These are phyloP conservation scores for Mitragyna speciosa DNA, from an alignment of 257 asterid species.

Conservation along the genomic window DNA sequence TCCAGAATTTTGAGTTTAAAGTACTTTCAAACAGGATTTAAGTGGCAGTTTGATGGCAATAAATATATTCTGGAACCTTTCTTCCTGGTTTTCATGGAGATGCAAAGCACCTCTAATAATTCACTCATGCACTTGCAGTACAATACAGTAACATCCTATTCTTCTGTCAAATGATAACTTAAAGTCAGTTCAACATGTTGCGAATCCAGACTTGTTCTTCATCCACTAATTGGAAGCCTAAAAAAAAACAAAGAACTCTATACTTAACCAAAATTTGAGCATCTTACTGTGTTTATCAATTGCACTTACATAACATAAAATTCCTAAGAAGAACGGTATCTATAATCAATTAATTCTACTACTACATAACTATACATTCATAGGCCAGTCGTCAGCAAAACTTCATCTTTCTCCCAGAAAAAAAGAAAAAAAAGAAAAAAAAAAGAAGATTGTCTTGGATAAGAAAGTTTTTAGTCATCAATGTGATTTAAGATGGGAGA, in stretches of 20 bases:
- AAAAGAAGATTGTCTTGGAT: too few relatives aligned
- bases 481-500: neutral
- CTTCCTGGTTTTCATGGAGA: slow-evolving; percentile 9
- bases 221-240: neutral
- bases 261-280: neutral
- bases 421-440: too few relatives aligned
- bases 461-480: neutral
- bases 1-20: neutral
- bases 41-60: neutral
- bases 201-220: slow-evolving; percentile 1
- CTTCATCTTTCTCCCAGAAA: neutral
- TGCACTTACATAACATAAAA: neutral
- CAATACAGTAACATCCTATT: neutral
- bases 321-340: neutral
- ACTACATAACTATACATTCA: neutral
- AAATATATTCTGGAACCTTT: neutral
- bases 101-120: slow-evolving; percentile 5
- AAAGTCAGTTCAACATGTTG: neutral
- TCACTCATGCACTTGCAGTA: neutral
- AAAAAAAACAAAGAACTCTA: neutral
- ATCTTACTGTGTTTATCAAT: neutral
- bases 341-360: neutral
- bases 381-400: neutral
- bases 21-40: neutral
- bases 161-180: neutral